A percentile compares a stretch with the other conserved stretches of the same genome.
Conservation (phyloP, 1,284 basidiomycete genomes). For the Flammula alnicola region DNA sequence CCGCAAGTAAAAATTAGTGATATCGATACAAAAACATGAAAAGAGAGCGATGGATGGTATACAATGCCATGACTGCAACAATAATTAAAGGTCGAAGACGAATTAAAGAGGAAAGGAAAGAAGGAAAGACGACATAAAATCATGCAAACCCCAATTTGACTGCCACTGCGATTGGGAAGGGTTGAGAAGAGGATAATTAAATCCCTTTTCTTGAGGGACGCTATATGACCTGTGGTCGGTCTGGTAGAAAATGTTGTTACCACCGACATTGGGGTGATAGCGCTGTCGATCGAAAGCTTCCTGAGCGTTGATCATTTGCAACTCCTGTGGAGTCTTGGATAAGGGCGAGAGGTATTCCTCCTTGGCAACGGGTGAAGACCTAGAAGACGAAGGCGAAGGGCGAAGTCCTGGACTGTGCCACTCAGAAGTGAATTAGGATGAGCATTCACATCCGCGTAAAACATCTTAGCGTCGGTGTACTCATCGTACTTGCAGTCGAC, state of each 20-base stretch:
- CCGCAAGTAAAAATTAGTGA: neutral
- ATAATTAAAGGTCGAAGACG: neutral
- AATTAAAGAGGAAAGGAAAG: neutral
- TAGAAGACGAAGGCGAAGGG: neutral
- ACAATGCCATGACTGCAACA: neutral
- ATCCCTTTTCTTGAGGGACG: neutral
- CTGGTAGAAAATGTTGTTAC: neutral
- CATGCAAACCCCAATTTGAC: constrained; percentile 11
- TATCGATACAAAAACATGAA: constrained; percentile 1
- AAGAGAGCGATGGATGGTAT: neutral
- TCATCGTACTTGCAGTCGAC: neutral
- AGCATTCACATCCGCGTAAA: neutral
- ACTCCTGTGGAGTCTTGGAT: neutral
- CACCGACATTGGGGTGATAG: neutral
- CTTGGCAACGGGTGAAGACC: neutral
- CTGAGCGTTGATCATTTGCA: neutral
- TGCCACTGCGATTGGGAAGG: constrained; percentile 1
- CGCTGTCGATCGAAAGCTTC: neutral
- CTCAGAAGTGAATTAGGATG: neutral
- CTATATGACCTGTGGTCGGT: neutral
- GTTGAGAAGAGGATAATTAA: neutral
- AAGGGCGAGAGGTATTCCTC: neutral
- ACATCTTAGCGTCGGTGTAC: neutral
- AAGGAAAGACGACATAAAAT: neutral
- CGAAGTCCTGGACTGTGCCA: neutral